A percentile compares a stretch with the other conserved stretches of the same genome.
phyloP scores from a whole-genome alignment of 164 flowering plant species.

The Echeveria elegans region DNA sequence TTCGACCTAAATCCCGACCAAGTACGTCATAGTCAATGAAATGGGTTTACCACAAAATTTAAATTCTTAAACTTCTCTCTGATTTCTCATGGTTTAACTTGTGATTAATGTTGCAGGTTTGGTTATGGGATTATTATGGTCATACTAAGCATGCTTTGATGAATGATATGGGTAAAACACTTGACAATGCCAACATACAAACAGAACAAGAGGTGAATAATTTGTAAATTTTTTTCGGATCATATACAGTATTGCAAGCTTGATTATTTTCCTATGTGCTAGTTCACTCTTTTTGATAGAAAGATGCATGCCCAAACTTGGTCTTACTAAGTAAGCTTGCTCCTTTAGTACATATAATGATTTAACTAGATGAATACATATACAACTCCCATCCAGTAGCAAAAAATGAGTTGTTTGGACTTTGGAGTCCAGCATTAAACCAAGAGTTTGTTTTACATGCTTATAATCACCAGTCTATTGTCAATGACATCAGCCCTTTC shows the following conservation, averaged over 20 bases:
- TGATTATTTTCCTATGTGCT: no score
- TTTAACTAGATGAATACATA: no score
- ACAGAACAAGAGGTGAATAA: conserved; percentile 82
- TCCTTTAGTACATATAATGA: no score
- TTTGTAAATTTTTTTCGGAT: no score
- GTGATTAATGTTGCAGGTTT: conserved; percentile 32
- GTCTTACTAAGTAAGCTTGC: no score
- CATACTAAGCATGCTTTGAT: conserved; percentile 76
- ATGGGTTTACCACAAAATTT: conserved; percentile 9
- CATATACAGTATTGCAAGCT: no score
- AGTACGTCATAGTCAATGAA: conserved; percentile 27
- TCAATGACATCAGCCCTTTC: not conserved
- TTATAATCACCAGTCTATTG: not conserved
- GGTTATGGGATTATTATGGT: conserved; percentile 88
- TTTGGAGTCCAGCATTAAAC: no score
- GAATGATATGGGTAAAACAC: conserved; percentile 85
- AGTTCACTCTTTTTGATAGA: no score
- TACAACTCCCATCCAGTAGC: no score
- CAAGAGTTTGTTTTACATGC: no score
- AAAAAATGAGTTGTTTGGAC: no score
- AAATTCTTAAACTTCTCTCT: not conserved
- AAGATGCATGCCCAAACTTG: no score
- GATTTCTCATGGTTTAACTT: not conserved
- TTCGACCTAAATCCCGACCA: conserved; percentile 69
- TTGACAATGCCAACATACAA: conserved; percentile 75